phyloP scores from a whole-genome alignment of 345 rosid species.

The Ceriops zippeliana region DNA sequence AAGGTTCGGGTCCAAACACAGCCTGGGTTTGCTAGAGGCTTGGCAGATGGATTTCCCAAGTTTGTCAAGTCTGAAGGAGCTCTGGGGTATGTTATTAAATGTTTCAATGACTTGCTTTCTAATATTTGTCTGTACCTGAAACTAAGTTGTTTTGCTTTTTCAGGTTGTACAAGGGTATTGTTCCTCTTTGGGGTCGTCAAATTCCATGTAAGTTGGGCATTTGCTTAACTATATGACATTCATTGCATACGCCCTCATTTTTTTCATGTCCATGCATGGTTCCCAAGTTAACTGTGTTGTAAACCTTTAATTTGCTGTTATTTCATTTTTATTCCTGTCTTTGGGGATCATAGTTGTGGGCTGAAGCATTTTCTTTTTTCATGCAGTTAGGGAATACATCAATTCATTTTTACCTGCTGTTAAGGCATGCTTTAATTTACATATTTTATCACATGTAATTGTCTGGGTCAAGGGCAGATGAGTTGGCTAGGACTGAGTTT shows the following conservation, averaged over 20 bases:
- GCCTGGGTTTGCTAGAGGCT: conserved; percentile 96
- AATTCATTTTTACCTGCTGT: too few relatives aligned
- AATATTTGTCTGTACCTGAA: not conserved
- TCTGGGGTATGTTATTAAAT: conserved; percentile 60
- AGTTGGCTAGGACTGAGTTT: too few relatives aligned
- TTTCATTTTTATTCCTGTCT: not conserved
- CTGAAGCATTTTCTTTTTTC: too few relatives aligned
- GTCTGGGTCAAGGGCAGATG: too few relatives aligned
- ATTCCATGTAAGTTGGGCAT: conserved; percentile 76
- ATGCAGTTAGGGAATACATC: too few relatives aligned
- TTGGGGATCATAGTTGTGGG: too few relatives aligned
- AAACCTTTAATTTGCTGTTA: too few relatives aligned
- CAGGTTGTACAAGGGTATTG: conserved; percentile 95
- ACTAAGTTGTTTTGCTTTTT: conserved; percentile 16
- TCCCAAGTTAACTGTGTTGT: too few relatives aligned
- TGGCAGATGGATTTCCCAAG: conserved; percentile 93
- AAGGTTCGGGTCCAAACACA: conserved; percentile 99
- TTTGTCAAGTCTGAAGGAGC: conserved; percentile 83
- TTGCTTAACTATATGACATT: not conserved
- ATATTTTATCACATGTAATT: too few relatives aligned
- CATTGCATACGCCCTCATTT: not conserved
- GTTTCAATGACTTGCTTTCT: not conserved
- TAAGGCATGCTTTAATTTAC: too few relatives aligned
- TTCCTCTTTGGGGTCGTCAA: conserved; percentile 99
- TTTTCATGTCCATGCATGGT: too few relatives aligned